Conservation (phyloP, 163 green algal genomes). For the Trebouxiophyceae sp. region DNA sequence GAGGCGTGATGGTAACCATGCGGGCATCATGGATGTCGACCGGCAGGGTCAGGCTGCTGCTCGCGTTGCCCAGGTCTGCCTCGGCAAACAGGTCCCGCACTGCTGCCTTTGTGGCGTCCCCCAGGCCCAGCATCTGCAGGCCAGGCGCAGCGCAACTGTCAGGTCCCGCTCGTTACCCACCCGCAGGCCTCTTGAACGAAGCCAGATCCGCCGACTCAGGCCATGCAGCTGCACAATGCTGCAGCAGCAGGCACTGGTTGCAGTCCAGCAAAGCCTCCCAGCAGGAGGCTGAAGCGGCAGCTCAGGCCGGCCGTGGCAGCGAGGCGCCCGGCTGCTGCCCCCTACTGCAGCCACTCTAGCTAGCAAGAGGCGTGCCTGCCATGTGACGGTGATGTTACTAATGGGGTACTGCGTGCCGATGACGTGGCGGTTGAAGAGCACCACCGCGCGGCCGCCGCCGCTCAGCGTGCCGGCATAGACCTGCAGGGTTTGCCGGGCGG, state of each 20-base stretch:
- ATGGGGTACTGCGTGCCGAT: constrained; percentile 26
- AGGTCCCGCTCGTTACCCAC: background rate
- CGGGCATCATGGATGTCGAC: constrained; percentile 35
- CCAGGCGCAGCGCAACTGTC: background rate
- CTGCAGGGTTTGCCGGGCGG: no score
- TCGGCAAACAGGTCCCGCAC: constrained; percentile 34
- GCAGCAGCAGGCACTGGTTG: background rate
- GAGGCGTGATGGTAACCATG: constrained; percentile 20
- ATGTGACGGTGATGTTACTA: constrained; percentile 33
- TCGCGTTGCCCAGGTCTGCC: constrained; percentile 3
- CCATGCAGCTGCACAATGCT: background rate
- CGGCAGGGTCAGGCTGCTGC: constrained; percentile 17
- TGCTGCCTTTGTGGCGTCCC: background rate
- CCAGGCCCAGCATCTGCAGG: background rate
- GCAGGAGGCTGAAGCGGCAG: background rate
- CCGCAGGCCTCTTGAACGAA: background rate
- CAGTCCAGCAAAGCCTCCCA: background rate
- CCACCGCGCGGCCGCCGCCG: constrained; percentile 31
- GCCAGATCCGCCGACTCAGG: background rate
- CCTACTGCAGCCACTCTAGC: background rate
- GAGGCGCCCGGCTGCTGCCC: background rate
- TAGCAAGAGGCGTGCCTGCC: constrained; percentile 25
- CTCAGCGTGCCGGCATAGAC: constrained; percentile 45
- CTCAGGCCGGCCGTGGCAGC: no score
- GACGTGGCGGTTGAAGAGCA: constrained; percentile 49